Conservation (phyloP, 2,329 filamentous ascomycete genomes). For the Beauveria bassiana region DNA sequence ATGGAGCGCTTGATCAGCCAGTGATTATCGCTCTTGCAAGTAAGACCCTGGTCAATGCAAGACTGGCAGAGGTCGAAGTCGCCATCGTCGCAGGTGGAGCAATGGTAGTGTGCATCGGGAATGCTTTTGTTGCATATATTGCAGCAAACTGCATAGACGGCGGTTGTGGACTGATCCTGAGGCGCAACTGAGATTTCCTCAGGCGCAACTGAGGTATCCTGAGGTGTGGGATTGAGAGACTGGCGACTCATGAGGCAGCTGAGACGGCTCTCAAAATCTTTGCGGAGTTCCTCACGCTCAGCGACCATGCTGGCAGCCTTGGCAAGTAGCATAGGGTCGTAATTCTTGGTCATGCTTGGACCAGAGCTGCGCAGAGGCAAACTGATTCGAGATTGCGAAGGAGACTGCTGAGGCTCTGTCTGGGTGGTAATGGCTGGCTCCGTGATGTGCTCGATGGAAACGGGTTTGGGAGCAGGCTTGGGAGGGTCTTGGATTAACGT, state of each 20-base stretch:
- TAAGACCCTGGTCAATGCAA: slow-evolving; percentile 68
- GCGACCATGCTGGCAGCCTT: slow-evolving; percentile 21
- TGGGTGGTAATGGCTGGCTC: slow-evolving; percentile 20
- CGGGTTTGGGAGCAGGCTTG: slow-evolving; percentile 30
- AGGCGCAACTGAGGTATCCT: neutral
- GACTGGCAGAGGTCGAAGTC: slow-evolving; percentile 87
- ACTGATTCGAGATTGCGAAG: slow-evolving; percentile 15
- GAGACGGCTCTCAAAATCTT: slow-evolving; percentile 22
- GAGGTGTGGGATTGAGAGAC: neutral
- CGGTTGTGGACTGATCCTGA: neutral
- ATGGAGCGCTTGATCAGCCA: slow-evolving; percentile 92
- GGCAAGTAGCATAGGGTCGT: slow-evolving; percentile 19
- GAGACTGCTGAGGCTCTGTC: slow-evolving; percentile 16
- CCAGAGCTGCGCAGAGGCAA: slow-evolving; percentile 19
- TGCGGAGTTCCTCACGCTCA: slow-evolving; percentile 17
- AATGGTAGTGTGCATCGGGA: slow-evolving; percentile 83
- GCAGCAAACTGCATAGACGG: slow-evolving; percentile 80
- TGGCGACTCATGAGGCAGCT: slow-evolving; percentile 18
- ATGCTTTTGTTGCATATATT: slow-evolving; percentile 80
- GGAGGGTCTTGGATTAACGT: slow-evolving; percentile 35
- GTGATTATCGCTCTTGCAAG: slow-evolving; percentile 72
- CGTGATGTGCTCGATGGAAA: slow-evolving; percentile 45
- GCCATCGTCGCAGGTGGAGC: slow-evolving; percentile 83
- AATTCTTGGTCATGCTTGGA: slow-evolving; percentile 20
- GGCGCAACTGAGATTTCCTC: neutral